Conservation (phyloP, 352 stramenopile genomes). For the Phytophthora cactorum region DNA sequence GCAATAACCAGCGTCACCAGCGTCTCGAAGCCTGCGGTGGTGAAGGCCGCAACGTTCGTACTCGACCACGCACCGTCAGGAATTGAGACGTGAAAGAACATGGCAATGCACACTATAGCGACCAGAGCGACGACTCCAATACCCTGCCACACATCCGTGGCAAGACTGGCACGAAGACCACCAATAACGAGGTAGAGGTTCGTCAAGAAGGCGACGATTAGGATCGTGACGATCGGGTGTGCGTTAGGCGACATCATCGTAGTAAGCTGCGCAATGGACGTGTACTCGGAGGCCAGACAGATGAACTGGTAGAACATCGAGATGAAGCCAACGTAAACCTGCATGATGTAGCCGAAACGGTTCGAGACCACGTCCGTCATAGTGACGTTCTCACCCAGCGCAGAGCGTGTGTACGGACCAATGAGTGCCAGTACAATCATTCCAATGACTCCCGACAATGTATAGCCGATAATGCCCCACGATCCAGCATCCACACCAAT, state of each 20-base stretch:
- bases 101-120: slow-evolving; percentile 65
- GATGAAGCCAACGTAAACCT: slow-evolving; percentile 70
- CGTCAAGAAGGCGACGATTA: slow-evolving; percentile 71
- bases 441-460: slow-evolving; percentile 62
- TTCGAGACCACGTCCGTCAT: slow-evolving; percentile 69
- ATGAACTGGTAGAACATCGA: slow-evolving; percentile 87
- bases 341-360: slow-evolving; percentile 70
- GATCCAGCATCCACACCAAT: slow-evolving; percentile 74
- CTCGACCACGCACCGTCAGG: slow-evolving; percentile 53
- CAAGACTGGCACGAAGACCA: slow-evolving; percentile 72
- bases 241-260: slow-evolving; percentile 54
- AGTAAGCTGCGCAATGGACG: slow-evolving; percentile 61
- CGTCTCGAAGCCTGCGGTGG: slow-evolving; percentile 65
- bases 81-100: slow-evolving; percentile 61
- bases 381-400: slow-evolving; percentile 75
- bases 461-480: slow-evolving; percentile 83
- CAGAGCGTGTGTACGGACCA: slow-evolving; percentile 59
- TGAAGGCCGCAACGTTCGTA: slow-evolving; percentile 72
- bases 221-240: slow-evolving; percentile 49
- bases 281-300: slow-evolving; percentile 76
- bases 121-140: slow-evolving; percentile 66
- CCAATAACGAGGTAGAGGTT: slow-evolving; percentile 81
- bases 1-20: slow-evolving; percentile 78
- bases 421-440: slow-evolving; percentile 63
- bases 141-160: slow-evolving; percentile 79